These are phyloP conservation scores for Podaxis sp. DNA, from an alignment of 768 basidiomycete genomes.

Conservation along the genomic window DNA sequence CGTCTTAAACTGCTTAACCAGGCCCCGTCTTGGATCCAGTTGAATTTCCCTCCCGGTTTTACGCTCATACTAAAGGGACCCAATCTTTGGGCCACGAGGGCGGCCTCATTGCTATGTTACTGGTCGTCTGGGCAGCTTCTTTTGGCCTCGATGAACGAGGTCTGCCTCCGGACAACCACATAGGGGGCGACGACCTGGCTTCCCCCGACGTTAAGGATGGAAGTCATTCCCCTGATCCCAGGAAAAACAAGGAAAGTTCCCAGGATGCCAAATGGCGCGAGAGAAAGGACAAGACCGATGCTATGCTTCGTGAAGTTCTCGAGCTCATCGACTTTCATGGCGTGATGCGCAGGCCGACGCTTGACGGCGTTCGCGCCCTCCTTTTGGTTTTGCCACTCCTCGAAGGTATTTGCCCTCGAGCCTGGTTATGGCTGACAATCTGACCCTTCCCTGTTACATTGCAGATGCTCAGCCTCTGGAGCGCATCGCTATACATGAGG, in stretches of 20 bases:
- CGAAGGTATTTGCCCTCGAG: slow-evolving; percentile 53
- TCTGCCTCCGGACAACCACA: slow-evolving; percentile 39
- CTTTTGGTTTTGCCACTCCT: slow-evolving; percentile 81
- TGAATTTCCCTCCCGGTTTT: slow-evolving; percentile 76
- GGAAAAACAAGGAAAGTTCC: slow-evolving; percentile 27
- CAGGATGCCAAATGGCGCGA: slow-evolving; percentile 37
- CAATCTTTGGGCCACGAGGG: slow-evolving; percentile 70
- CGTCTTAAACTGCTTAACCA: slow-evolving; percentile 29
- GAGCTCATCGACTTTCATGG: slow-evolving; percentile 79
- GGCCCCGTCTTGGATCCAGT: slow-evolving; percentile 83
- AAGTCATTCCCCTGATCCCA: slow-evolving; percentile 11
- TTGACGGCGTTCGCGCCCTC: slow-evolving; percentile 84
- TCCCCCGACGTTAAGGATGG: slow-evolving; percentile 9
- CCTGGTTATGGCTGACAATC: not conserved
- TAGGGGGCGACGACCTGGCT: slow-evolving; percentile 19
- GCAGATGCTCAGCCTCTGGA: slow-evolving; percentile 49
- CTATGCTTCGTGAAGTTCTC: slow-evolving; percentile 76
- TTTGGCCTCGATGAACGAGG: slow-evolving; percentile 87
- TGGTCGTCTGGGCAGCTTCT: slow-evolving; percentile 88
- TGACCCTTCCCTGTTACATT: not conserved
- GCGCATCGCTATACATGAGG: slow-evolving; percentile 70
- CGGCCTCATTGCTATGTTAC: slow-evolving; percentile 71
- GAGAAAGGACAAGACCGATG: slow-evolving; percentile 56
- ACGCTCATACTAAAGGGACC: slow-evolving; percentile 61
- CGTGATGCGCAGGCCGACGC: slow-evolving; percentile 75